phyloP scores from a whole-genome alignment of 2,329 filamentous ascomycete genomes.

The Microascus cirrosus region DNA sequence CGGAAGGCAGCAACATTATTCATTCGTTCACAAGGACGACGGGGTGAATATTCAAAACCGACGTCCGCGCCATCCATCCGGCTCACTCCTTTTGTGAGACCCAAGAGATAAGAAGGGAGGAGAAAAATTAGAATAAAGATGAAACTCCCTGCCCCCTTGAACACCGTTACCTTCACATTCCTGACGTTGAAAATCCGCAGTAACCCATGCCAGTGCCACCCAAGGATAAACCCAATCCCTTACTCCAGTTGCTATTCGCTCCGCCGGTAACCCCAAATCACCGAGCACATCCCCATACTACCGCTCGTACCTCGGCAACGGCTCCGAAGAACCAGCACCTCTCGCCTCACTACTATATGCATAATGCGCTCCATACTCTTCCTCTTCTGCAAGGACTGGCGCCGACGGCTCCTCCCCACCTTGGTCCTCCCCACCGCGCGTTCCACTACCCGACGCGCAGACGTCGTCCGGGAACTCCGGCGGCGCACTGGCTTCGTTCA shows the following conservation, averaged over 20 bases:
- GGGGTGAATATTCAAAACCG: not conserved
- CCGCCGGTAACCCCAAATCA: not conserved
- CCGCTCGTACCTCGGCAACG: constrained; percentile 4
- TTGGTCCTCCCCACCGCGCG: constrained; percentile 1
- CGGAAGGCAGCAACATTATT: not conserved
- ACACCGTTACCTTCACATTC: not conserved
- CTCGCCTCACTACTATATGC: not conserved
- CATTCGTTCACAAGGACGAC: not conserved
- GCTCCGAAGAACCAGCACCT: not conserved
- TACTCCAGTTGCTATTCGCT: not conserved
- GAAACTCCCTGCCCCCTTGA: not conserved
- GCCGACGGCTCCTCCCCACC: constrained; percentile 36
- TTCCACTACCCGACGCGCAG: constrained; percentile 14
- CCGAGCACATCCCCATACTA: not conserved
- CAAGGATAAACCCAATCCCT: not conserved
- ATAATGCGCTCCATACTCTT: constrained; percentile 26
- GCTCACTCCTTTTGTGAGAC: not conserved
- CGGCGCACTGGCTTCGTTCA: constrained; percentile 54
- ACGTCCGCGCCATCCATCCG: not conserved
- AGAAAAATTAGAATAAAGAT: not conserved
- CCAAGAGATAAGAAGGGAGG: not conserved
- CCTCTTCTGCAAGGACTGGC: constrained; percentile 44
- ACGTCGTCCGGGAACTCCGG: constrained; percentile 44
- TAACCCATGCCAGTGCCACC: not conserved
- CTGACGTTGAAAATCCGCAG: too few species aligned